Percentiles rank a stretch among this genome's conserved stretches.
These are phyloP conservation scores for Penicillium mononematosum DNA, from an alignment of 495 filamentous ascomycete species.

Conservation along the genomic window DNA sequence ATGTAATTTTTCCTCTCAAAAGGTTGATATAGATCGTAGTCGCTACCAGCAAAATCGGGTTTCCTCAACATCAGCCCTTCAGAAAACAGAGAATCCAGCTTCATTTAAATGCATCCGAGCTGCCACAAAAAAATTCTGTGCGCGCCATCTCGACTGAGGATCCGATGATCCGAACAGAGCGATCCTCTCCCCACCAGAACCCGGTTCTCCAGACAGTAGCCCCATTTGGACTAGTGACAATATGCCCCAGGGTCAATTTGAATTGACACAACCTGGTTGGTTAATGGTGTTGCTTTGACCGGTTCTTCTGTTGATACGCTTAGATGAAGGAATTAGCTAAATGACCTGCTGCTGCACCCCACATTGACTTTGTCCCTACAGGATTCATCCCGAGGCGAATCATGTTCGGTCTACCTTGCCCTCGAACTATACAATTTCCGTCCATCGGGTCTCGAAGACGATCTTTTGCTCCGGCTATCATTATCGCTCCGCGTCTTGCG, in stretches of 20 bases:
- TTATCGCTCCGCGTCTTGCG: not conserved
- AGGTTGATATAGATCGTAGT: not conserved
- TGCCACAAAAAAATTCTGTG: not conserved
- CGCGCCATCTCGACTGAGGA: not conserved
- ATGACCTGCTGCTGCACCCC: constrained; percentile 13
- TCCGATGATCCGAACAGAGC: constrained; percentile 5
- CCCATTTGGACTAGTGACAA: constrained; percentile 27
- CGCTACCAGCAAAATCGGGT: not conserved
- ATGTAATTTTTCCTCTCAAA: constrained; percentile 13
- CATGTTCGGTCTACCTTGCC: not conserved
- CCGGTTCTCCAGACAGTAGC: constrained; percentile 28
- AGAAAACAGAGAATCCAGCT: not conserved
- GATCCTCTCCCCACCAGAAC: constrained; percentile 11
- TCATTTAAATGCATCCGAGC: not conserved
- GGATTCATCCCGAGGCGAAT: not conserved
- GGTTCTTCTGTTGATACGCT: constrained; percentile 14
- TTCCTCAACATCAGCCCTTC: not conserved
- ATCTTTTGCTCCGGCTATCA: not conserved
- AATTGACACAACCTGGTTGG: constrained; percentile 8
- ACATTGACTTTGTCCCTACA: not conserved
- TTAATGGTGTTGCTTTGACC: constrained; percentile 3
- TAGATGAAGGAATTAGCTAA: constrained; percentile 25
- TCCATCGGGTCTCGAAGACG: not conserved
- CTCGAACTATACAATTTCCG: not conserved
- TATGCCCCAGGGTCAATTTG: constrained; percentile 1